These are phyloP conservation scores for Picea glauca DNA, from an alignment of 75 land plant genomes.

Conservation along the genomic window DNA sequence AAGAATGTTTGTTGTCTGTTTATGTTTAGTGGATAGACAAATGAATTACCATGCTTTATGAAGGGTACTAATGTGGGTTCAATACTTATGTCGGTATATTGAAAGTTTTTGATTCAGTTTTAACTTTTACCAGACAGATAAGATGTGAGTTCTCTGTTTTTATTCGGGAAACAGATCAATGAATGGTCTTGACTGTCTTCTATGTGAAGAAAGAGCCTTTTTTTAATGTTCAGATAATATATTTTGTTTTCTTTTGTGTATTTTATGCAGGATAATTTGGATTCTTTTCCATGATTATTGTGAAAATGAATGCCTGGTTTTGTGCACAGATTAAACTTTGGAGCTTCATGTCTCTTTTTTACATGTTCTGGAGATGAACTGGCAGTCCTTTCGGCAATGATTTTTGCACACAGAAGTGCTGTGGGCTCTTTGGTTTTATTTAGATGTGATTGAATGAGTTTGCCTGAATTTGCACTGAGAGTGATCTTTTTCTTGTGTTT, in stretches of 20 bases:
- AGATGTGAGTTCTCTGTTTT: not conserved
- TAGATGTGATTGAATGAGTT: not conserved
- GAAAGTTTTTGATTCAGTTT: too few relatives aligned
- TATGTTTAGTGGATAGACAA: not conserved
- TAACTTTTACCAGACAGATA: too few relatives aligned
- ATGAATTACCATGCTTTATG: not conserved
- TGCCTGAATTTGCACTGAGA: not conserved
- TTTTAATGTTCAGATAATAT: too few relatives aligned
- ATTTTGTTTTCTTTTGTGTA: not conserved
- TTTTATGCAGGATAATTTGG: not conserved
- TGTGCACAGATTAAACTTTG: not conserved
- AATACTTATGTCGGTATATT: too few relatives aligned
- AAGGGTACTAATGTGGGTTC: too few relatives aligned
- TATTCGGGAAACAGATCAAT: not conserved
- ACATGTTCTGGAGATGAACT: not conserved
- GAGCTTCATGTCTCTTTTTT: not conserved
- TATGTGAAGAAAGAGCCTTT: too few relatives aligned
- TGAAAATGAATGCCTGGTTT: slow-evolving; percentile 4
- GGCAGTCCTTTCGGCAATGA: too few relatives aligned
- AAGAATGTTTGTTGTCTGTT: not conserved
- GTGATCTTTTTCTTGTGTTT: not conserved
- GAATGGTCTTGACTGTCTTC: not conserved
- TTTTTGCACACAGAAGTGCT: not conserved
- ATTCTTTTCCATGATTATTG: not conserved
- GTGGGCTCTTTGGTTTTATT: not conserved